Base-by-base conservation (phyloP, 2,329 filamentous ascomycete genomes). In the Blastomyces gilchristii region DNA sequence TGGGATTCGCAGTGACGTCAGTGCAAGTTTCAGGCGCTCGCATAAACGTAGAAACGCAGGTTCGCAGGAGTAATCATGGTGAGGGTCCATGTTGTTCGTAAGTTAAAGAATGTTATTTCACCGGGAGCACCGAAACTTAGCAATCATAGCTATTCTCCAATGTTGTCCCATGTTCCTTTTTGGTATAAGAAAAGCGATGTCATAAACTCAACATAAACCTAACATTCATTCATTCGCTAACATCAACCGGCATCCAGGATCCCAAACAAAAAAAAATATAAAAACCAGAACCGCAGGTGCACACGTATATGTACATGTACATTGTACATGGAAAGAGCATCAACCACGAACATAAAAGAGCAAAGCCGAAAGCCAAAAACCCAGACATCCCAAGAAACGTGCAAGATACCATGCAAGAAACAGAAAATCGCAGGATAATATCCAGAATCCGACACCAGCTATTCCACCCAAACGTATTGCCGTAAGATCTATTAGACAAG, bases 1-100 rank as follows among this genome's bases (percentile, higher is more conserved):
- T 37, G 34, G 37, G 37, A 39, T 12, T 39, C 37, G 37, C 37
- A 39, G 37, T 39, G 37, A 39, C 37, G 37, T 39, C 37, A 39
- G 37, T 11, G 9, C 37, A 39, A 9, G 37, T 12, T 12, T 11
- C 37, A 39, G 9, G 37, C 9, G 37, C 37, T 9, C 37, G 37
- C 37, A 12, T 39, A 39, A 37, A 37, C 34, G 34, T 12, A 9
- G 37, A 39, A 39, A 12, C 2, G 37, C 76, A 77, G 0, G 70
- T 69, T 63, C 67, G 69, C 58, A 68, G 65, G 28, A 63, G 62
- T n/a, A 60, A 43, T 47, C 61, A 61, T 1, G 61, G 63, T 58
- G 7, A 22, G 63, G 31, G 28, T 52, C 37, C 61, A 41, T 25
- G 53, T 61, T 25, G 53, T 61, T 37, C 50, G 63, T 63, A 63